Percentiles rank a stretch among this genome's conserved stretches.
These are phyloP conservation scores for Tricholoma hemisulphureum DNA, from an alignment of 768 basidiomycete genomes.

Conservation along the genomic window DNA sequence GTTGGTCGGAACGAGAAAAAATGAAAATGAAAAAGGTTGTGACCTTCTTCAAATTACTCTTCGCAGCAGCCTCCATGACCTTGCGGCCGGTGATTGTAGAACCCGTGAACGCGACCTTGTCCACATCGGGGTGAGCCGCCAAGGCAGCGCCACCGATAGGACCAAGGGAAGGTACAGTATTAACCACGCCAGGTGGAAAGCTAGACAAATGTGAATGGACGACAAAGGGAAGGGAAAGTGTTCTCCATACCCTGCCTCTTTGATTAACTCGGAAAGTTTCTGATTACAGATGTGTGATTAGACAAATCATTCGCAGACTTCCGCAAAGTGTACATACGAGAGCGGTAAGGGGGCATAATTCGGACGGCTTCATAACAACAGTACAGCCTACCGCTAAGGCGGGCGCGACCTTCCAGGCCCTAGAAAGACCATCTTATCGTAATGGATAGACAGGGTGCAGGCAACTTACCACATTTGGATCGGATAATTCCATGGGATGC, in stretches of 20 bases:
- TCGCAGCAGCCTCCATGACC: constrained; percentile 89
- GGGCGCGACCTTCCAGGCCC: constrained; percentile 92
- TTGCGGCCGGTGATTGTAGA: constrained; percentile 86
- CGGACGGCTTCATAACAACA: constrained; percentile 94
- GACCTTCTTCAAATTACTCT: constrained; percentile 92
- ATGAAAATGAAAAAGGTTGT: neutral
- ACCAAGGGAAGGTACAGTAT: constrained; percentile 84
- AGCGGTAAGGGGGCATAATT: constrained; percentile 81
- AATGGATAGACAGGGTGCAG: neutral
- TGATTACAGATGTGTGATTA: constrained; percentile 24
- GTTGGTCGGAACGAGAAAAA: constrained; percentile 3
- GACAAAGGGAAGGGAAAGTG: constrained; percentile 6
- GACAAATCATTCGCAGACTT: neutral
- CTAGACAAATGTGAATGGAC: constrained; percentile 34
- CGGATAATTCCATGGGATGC: constrained; percentile 93
- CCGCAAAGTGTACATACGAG: constrained; percentile 47
- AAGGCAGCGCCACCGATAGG: constrained; percentile 82
- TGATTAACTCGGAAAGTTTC: constrained; percentile 81
- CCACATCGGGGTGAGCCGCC: constrained; percentile 77
- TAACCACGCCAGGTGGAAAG: constrained; percentile 89
- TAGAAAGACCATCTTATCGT: constrained; percentile 21
- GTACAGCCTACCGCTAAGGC: constrained; percentile 91
- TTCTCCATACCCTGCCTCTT: constrained; percentile 71
- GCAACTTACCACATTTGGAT: constrained; percentile 73
- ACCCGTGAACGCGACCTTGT: constrained; percentile 96